Base-by-base conservation (phyloP, 352 stramenopile species). In the Globisporangium abappressorium region DNA sequence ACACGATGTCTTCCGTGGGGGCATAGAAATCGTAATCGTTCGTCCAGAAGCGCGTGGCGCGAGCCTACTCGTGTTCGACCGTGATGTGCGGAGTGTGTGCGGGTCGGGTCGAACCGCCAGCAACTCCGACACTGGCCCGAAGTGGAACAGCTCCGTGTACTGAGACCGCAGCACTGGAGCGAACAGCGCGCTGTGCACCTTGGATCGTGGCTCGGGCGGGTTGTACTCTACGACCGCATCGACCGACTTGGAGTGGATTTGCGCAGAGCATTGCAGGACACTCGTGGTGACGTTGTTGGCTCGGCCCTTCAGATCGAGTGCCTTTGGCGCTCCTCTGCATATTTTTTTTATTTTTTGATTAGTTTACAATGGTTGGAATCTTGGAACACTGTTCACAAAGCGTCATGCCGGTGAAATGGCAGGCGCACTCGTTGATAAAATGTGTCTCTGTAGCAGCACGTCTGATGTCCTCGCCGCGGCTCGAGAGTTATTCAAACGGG, bases 21-120 rank as follows among this genome's bases (percentile, higher is more conserved):
- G 89, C 72, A 70, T 96, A 96, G 54, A 96, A 95, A 49, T 96
- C 89, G 73, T 91, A 95, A 33, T 87, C 89, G 20, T 76, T 73
- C 33, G 89, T 96, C 89, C 89, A 96, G 68, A 94, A 96, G 30
- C 89, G 85, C 30, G 85, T 80, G 2, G 89, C 89, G 20, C 89
- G 85, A 57, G 81, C 78, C 68, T 93, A 96, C 46, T 94, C 87
- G 68, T 85, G 65, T 20, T 87, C 89, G 54, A 90, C 76, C 1
- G 71, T 78, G 24, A 91, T 62, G 30, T 84, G 58, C n/a, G 81
- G 63, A 2, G 88, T 82, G 65, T 82, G 65, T 93, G 72, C 5
- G 89, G 84, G 59, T 96, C 89, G 1, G 89, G 94, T 9, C 85
- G 89, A 57, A 94, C 81, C 26, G 73, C 74, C 24, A 88, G 66